Base-by-base conservation (phyloP, 106 monocot species). In the Agapanthus africanus region DNA sequence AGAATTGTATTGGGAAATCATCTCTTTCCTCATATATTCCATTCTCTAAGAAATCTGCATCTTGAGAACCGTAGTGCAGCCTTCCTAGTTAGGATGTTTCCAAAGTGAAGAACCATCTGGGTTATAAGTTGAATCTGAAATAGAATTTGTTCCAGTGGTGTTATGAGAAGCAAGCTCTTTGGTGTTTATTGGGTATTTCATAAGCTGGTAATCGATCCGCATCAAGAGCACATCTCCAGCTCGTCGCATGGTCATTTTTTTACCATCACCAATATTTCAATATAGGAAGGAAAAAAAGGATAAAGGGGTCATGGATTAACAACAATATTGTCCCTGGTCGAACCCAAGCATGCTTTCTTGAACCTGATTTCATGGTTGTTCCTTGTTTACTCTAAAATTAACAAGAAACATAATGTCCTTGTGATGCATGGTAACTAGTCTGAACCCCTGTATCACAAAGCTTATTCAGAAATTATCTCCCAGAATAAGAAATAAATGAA, bases 341-440 rank as follows among this genome's bases (percentile, higher is more conserved):
- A n/a, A n/a, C n/a, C n/a, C n/a, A n/a, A n/a, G n/a, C n/a, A n/a
- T n/a, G n/a, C n/a, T n/a, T n/a, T n/a, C n/a, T n/a, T n/a, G n/a
- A n/a, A 97, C 97, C 89, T 91, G 84, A 82, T 90, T 81, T 44
- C 87, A 89, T 70, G 87, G 74, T 32, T 97, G 92, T 73, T 97
- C 92, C 69, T 77, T 87, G 73, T 76, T 87, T 74, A 92, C 97
- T 70, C 97, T 92, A 85, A 97, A 92, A 65, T 89, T 88, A 65
- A 97, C 77, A 54, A 97, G 82, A 70, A 80, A 86, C 44, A 80
- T 57, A 68, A 87, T 89, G 54, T 87, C 87, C 47, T 82, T 89
- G 46, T 92, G 84, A 76, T 87, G 78, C 64, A 87, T 75, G 18
- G 89, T 67, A 76, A 93, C 89, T 36, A 97, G 52, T 74, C 92